Base-by-base conservation (phyloP, 2,329 filamentous ascomycete species). In the Penicillium sp. region DNA sequence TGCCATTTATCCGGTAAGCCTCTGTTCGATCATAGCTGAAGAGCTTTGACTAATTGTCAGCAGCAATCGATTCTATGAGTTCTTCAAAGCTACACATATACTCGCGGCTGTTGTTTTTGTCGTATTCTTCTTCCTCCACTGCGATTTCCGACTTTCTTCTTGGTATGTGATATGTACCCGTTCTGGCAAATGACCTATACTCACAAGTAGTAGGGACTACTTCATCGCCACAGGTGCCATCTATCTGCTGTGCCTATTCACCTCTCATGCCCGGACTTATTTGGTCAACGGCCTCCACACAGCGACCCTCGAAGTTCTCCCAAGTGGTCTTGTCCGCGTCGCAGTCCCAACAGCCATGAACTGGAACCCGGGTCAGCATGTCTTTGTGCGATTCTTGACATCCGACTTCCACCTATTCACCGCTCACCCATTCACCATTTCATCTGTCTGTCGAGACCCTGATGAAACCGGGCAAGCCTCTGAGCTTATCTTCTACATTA, bases 101-200 rank as follows among this genome's bases (percentile, higher is more conserved):
- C 44, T 81, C 10, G 77, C 78, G 1, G 82, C 80, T 0, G 59
- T 81, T 6, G 62, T 84, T 1, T 86, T 86, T 61, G 69, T 85
- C 13, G 44, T 85, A 4, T 83, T 84, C 62, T 81, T 87, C 66
- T 86, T 86, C 70, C 74, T 84, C 50, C 84, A 86, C 69, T 85
- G 83, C 68, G 78, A 82, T 63, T 80, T 78, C 66, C 76, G 72
- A 0, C 73, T 86, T 6, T 77, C 79, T 1, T 83, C 83, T 8
- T 85, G 80, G 81, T 80, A 66, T 50, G 68, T 33, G 10, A 35
- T 5, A 14, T n/a, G 16, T 13, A 6, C 21, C 13, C 3, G 37
- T 16, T 4, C 21, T 3, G 31, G 42, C 9, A 10, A 43, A 11
- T 21, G 16, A 23, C 8, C 9, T 29, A 0, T 16, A 27, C 35